Evolutionary conservation across 495 filamentous ascomycete species (phyloP), one percentile per base, ranked within the genome.

Genomic region (Penicillium roqueforti): DNA sequence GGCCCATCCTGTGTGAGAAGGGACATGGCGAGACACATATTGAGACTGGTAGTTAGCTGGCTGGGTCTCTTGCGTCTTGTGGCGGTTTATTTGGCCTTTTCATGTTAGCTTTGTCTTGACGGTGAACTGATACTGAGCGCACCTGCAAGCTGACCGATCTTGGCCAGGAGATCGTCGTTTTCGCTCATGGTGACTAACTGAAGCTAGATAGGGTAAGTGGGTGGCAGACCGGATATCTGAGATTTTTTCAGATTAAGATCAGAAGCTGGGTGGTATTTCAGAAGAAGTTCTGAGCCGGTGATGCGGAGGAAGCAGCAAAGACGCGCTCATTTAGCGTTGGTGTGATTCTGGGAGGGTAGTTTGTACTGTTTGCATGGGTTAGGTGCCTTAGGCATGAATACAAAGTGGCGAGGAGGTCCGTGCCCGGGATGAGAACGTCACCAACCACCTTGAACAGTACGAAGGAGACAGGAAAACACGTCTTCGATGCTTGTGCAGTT

Each of bases 81-180:
- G 86, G 43, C 85, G 85, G 69, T 92, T 91, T 69, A 95, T 95
- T 68, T 86, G 86, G 60, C 88, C 87, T 90, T 56, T 11, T 38
- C 26, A 51, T 42, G 48, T 75, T 58, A 76, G 69, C 23, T 55
- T 5, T 58, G 54, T 58, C 20, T 58, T 61, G 51, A 58, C 39
- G 28, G 14, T 23, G 62, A 55, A 40, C 49, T 26, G 26, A 36
- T 37, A 11, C 43, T 45, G 44, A 57, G 53, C 37, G 65, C 70
- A 89, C 87, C 84, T 68, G 87, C 84, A 63, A 95, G 75, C 54
- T 83, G 83, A 68, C 83, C 77, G 70, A 95, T 95, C 63, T 80
- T 83, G 48, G 81, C 82, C 63, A 91, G 76, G 40, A 93, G 74
- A 61, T 88, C 86, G 62, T 89, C 82, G 56, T 89, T 83, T 58